Base-by-base conservation (phyloP, 139 green algal species). In the Ettlia oleoabundans region DNA sequence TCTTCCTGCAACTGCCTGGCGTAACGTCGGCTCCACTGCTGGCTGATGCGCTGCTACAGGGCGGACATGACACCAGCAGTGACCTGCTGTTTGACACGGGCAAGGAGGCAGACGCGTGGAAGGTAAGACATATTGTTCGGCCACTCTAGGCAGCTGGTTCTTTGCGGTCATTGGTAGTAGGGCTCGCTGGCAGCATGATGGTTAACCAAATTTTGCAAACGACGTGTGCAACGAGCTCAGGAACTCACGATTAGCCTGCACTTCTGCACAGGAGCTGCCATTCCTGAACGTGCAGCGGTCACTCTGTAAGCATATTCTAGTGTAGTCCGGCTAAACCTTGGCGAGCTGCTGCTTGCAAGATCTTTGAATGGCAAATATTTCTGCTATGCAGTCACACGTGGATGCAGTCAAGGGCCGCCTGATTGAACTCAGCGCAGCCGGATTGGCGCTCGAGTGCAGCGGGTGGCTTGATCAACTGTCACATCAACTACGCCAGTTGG, bases 381-480 rank as follows among this genome's bases (percentile, higher is more conserved):
- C 26, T 63, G 3, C 82, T 47, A 86, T 73, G 92, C 65, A 85
- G 72, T 58, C 40, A 19, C 73, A 91, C 3, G 68, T 66, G 28
- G 55, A 76, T 26, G 41, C 40, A 2, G 40, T 86, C 33, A 37
- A 53, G 53, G 61, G 82, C 22, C 70, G 61, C 0, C 76, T 97
- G 73, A 47, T 66, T 21, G 63, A 89, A 15, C 78, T 97, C 24
- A 72, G 78, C 7, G 67, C 84, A 8, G 76, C 78, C 0, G 76
- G 78, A 33, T 86, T 96, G 41, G 87, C 90, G 53, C 72, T 89
- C 18, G 90, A 92, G 21, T 93, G 88, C 71, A 68, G 67, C 26
- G 30, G n/a, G 1, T 97, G 94, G 94, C 68, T 97, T 38, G 82
- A 85, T 4, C 26, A 82, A 0, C 75, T 93, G 37, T 89, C 88